Evolutionary conservation across 2,329 filamentous ascomycete genomes (phyloP).

Genomic region (Pseudogymnoascus pannorum): DNA sequence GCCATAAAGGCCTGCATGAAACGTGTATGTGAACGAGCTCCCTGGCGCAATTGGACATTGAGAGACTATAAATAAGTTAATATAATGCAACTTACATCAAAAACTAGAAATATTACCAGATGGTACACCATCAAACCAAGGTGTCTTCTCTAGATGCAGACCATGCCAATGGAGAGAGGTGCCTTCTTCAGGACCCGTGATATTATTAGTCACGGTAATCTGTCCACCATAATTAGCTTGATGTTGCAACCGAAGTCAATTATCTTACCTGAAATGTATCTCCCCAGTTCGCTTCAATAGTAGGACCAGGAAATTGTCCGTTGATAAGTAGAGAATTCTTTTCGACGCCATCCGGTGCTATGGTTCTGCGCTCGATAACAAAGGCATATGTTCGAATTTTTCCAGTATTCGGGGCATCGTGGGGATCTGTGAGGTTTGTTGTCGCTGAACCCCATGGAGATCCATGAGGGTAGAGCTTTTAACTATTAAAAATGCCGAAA

Average conservation of each 20-base stretch:
- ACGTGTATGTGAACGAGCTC: slow-evolving; percentile 24
- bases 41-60: slow-evolving; percentile 60
- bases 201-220: slow-evolving; percentile 31
- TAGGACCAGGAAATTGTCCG: slow-evolving; percentile 30
- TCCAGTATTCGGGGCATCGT: neutral
- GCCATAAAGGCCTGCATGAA: slow-evolving; percentile 35
- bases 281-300: slow-evolving; percentile 33
- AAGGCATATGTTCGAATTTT: neutral
- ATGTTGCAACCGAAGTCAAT: neutral
- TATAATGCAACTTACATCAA: neutral
- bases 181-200: slow-evolving; percentile 35
- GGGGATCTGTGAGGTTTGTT: neutral
- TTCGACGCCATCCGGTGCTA: slow-evolving; percentile 26
- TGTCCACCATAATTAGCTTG: neutral
- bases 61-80: slow-evolving; percentile 27
- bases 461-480: neutral
- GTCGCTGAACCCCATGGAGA: neutral
- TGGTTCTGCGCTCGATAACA: neutral
- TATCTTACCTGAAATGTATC: slow-evolving; percentile 18
- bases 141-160: neutral
- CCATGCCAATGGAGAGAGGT: slow-evolving; percentile 45
- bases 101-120: neutral
- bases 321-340: slow-evolving; percentile 29
- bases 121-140: neutral
- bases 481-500: neutral